Base-by-base conservation (phyloP, 768 basidiomycete species). In the Russula lepida region DNA sequence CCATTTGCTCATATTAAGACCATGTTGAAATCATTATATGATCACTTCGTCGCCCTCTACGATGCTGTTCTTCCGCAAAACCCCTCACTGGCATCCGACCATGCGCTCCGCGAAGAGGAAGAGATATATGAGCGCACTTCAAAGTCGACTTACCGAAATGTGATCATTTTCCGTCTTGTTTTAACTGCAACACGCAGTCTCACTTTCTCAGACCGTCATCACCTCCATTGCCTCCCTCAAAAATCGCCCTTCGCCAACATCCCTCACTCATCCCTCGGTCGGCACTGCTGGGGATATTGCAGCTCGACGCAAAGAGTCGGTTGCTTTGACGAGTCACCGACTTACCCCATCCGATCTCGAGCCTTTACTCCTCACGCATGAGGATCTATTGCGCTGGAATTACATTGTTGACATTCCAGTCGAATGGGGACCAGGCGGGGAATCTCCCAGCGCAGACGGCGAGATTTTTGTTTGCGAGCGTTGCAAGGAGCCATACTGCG, bases 81-180 rank as follows among this genome's bases (percentile, higher is more conserved):
- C 60, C 84, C 88, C 0, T 74, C 77, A 25, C 71, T 94, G 21
- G 88, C 91, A 0, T 74, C 84, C 0, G 84, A 91, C 56, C 88
- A 95, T 73, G 84, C 93, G 4, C 78, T 92, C 11, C 80, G 75
- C 52, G 92, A 95, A 68, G 93, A 95, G 68, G 81, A 82, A 35
- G 86, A 92, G 61, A 78, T 92, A 0, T 93, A 92, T 72, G 77
- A 76, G 27, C 84, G 82, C 63, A 82, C 88, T 0, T 86, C 78
- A 55, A 92, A 89, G 72, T 71, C 82, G 50, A 91, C 91, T 0
- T 95, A 95, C 72, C 87, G 91, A 53, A 88, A 88, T 75, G 90
- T 89, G 69, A 51, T 39, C 57, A 28, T 55, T 44, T 55, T 62
- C 69, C 51, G 71, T 63, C 55, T 63, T 59, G 44, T 50, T 47